Evolutionary conservation across 305 asterid genomes (phyloP), one percentile per base, ranked within the genome.

Genomic region (Fraxinus floribunda): DNA sequence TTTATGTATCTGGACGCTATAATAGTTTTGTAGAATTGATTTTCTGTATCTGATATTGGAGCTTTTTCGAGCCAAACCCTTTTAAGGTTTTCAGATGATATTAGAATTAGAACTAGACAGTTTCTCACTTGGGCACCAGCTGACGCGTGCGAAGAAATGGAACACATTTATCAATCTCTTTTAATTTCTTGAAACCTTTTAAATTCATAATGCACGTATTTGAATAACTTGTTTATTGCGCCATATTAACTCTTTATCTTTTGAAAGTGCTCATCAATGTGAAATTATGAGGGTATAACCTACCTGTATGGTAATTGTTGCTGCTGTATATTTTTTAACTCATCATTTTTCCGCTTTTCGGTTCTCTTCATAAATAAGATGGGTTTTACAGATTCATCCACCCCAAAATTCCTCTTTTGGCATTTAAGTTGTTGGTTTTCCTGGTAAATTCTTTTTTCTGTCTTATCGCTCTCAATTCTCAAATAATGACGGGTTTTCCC

Each of bases 231-330:
- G 36, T 66, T 66, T 66, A 66, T 66, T 66, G 36, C 1, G 7
- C 36, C 18, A 66, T 60, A 26, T 66, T 66, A 18, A 66, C 74
- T 24, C 36, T 66, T 26, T 26, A 11, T 24, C 35, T 24, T 66
- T 41, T 68, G 35, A 77, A 35, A 66, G 66, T 44, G 41, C 73
- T 79, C 73, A 79, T 32, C 70, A 73, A 62, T 36, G 4, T 72
- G 57, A 77, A 70, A 55, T 70, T 41, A 77, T 29, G 70, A 76
- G 46, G 10, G 16, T 18, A 32, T 1, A 20, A 71, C 74, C 35
- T 66, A 66, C 74, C 74, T 9, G 18, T 66, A 26, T 64, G 34
- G 29, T 11, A 66, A 26, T 66, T 66, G 74, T 66, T 26, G 71
- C 20, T 7, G 38, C 22, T 83, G 49, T n/a, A 0, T 15, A 22